phyloP scores from a whole-genome alignment of 148 eudicot genomes.

The Rhododendron ovatum region DNA sequence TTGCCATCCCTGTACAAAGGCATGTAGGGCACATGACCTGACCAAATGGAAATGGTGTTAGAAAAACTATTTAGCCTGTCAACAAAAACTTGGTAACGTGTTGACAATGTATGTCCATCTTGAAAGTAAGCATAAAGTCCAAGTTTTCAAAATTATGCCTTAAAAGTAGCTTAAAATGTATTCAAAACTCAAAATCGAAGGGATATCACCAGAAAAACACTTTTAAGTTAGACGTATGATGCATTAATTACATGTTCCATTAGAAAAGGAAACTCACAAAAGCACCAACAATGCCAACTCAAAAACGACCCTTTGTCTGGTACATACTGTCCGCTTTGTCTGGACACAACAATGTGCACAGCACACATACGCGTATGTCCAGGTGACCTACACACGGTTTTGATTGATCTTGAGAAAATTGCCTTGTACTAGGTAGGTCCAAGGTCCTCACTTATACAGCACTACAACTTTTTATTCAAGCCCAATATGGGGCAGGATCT shows the following conservation, averaged over 20 bases:
- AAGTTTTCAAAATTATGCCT: not conserved
- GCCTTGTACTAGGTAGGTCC: not conserved
- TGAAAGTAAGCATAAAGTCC: not conserved
- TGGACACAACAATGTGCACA: not conserved
- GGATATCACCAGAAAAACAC: not conserved
- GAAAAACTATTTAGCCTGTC: not conserved
- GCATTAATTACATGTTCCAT: not conserved
- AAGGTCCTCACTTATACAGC: not conserved
- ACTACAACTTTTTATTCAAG: not conserved
- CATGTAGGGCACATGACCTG: conserved; percentile 99
- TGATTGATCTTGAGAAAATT: not conserved
- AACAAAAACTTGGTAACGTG: not conserved
- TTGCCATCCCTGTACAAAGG: conserved; percentile 97
- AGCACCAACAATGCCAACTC: not conserved
- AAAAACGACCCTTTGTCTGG: not conserved
- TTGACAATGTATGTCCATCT: not conserved
- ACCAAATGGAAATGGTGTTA: conserved; percentile 13
- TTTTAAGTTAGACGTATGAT: not conserved
- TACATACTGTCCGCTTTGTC: not conserved
- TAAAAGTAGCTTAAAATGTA: not conserved
- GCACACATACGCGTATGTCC: not conserved
- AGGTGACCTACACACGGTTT: not conserved
- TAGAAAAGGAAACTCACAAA: not conserved
- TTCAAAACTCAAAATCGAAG: not conserved
- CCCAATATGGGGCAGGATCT: not conserved